Percentiles rank a stretch among this genome's conserved stretches.
Evolutionary conservation across 2,329 filamentous ascomycete species (phyloP).

Genomic region (Blastomyces emzantsi): DNA sequence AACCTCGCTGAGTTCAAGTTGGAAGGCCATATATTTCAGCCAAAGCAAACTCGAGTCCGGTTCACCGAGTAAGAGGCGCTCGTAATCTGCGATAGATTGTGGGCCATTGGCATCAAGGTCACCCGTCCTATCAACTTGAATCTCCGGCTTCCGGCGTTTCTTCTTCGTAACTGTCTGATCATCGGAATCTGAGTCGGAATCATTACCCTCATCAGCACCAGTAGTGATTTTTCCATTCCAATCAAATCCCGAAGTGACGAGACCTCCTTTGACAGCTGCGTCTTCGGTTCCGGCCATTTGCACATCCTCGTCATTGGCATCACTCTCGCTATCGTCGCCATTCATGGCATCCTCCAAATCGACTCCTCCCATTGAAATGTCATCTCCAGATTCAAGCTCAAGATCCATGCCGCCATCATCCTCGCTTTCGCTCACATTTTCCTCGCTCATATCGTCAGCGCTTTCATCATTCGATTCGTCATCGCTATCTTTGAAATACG

Average conservation of each 20-base stretch:
- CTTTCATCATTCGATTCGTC: slow-evolving; percentile 40
- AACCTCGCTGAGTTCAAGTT: slow-evolving; percentile 83
- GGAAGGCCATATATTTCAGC: slow-evolving; percentile 99
- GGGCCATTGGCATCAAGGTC: slow-evolving; percentile 83
- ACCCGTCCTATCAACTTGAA: slow-evolving; percentile 82
- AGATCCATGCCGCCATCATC: slow-evolving; percentile 28
- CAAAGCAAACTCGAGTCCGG: slow-evolving; percentile 89
- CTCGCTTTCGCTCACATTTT: slow-evolving; percentile 30
- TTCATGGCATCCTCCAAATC: slow-evolving; percentile 36
- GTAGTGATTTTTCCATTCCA: slow-evolving; percentile 62
- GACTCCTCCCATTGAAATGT: slow-evolving; percentile 35
- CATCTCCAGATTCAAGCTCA: slow-evolving; percentile 28
- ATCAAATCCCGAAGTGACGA: slow-evolving; percentile 71
- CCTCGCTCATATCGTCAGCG: slow-evolving; percentile 37
- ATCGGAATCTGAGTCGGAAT: slow-evolving; percentile 44
- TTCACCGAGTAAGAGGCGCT: slow-evolving; percentile 82
- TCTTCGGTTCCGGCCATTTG: slow-evolving; percentile 29
- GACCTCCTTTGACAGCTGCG: slow-evolving; percentile 39
- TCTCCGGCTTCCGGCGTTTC: slow-evolving; percentile 65
- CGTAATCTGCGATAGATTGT: slow-evolving; percentile 83
- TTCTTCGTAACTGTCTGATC: slow-evolving; percentile 45
- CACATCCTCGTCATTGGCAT: slow-evolving; percentile 42
- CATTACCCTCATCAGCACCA: slow-evolving; percentile 34
- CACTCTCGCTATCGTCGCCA: slow-evolving; percentile 39
- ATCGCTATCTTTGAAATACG: slow-evolving; percentile 63